A percentile compares a stretch with the other conserved stretches of the same genome.
phyloP scores from a whole-genome alignment of 2,329 filamentous ascomycete genomes.

The Hymenoscyphus fraxineus region DNA sequence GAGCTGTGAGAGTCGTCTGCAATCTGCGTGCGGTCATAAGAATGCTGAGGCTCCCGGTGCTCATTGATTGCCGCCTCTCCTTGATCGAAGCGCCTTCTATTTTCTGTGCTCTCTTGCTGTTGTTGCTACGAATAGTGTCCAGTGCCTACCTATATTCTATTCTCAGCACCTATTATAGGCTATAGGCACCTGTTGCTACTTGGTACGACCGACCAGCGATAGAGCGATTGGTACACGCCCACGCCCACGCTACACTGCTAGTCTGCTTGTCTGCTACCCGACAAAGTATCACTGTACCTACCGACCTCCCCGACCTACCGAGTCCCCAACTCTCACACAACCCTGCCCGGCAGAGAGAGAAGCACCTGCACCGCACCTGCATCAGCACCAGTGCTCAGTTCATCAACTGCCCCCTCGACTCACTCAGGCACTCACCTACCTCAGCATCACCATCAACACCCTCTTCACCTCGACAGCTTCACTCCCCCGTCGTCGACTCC shows the following conservation, averaged over 20 bases:
- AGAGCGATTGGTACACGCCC: neutral
- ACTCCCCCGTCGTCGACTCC: neutral
- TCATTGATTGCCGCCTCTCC: neutral
- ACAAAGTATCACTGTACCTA: too few relatives aligned
- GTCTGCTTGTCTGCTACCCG: too few relatives aligned
- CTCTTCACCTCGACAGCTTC: neutral
- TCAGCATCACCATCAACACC: neutral
- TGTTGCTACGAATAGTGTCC: too few relatives aligned
- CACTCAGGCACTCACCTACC: neutral
- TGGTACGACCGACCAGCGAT: too few relatives aligned
- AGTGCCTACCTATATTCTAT: too few relatives aligned
- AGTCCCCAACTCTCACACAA: conserved; percentile 3
- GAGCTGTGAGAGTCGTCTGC: neutral
- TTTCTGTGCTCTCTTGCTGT: neutral
- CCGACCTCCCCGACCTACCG: neutral
- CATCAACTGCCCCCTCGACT: neutral
- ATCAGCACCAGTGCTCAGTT: neutral
- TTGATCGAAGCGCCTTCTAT: neutral
- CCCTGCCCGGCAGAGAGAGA: neutral
- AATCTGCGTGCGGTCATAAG: neutral
- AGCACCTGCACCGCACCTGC: too few relatives aligned
- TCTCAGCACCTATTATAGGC: too few relatives aligned
- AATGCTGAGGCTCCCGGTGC: neutral
- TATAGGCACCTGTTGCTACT: too few relatives aligned
- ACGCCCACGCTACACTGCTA: neutral